Conservation (phyloP, 805 yeast species). For the Ogataea paradorogensis region DNA sequence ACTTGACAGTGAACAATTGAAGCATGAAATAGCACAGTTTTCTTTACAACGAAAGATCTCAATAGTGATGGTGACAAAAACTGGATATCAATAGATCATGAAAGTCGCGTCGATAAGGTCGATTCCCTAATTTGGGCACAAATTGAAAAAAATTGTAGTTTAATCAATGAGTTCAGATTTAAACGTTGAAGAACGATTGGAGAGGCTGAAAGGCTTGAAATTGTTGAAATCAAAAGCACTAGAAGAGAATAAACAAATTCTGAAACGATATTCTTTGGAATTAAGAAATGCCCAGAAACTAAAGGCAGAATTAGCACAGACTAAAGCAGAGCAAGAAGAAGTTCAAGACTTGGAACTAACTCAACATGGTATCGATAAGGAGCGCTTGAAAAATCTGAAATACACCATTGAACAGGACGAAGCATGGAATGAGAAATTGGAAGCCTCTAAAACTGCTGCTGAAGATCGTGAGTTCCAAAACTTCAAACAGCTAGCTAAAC, state of each 20-base stretch:
- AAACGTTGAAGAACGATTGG: neutral
- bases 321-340: constrained; percentile 39
- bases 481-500: constrained; percentile 54
- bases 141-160: too few species aligned
- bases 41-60: too few species aligned
- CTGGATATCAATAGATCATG: neutral
- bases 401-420: constrained; percentile 65
- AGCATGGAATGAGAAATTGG: constrained; percentile 51
- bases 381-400: constrained; percentile 46
- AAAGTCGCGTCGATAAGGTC: neutral
- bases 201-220: constrained; percentile 1
- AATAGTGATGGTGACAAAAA: too few species aligned
- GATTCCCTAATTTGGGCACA: neutral
- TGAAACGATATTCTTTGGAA: constrained; percentile 31
- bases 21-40: too few species aligned
- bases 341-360: constrained; percentile 35
- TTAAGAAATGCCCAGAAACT: constrained; percentile 10
- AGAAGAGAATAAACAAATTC: constrained; percentile 34
- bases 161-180: neutral
- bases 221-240: constrained; percentile 28
- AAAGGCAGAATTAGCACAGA: constrained; percentile 30
- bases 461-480: constrained; percentile 44
- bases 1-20: too few species aligned
- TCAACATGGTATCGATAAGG: constrained; percentile 39
- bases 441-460: constrained; percentile 27